Evolutionary conservation across 352 stramenopile genomes (phyloP).

Genomic region (Phytophthora litchii): DNA sequence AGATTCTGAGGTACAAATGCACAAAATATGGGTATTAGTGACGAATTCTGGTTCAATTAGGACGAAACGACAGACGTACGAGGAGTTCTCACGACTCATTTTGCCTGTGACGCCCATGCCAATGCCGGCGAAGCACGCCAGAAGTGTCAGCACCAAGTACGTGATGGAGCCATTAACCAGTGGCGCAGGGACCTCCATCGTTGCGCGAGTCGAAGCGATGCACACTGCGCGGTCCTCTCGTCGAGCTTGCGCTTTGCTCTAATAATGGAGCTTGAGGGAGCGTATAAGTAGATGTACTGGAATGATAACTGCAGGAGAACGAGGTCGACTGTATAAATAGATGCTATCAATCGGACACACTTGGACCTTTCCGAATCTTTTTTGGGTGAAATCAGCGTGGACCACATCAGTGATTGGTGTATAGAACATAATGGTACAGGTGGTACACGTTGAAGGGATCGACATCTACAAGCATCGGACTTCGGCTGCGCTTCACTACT

Average conservation of each 20-base stretch:
- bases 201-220: conserved; percentile 34
- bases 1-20: conserved; percentile 57
- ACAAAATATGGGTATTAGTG: conserved; percentile 6
- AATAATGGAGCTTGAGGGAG: conserved; percentile 30
- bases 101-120: conserved; percentile 82
- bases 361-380: conserved; percentile 23
- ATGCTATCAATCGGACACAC: conserved; percentile 1
- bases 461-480: no score
- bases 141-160: conserved; percentile 87
- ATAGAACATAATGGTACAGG: no score
- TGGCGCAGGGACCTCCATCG: conserved; percentile 79
- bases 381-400: conserved; percentile 7
- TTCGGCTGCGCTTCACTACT: no score
- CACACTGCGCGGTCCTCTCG: conserved; percentile 21
- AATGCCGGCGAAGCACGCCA: conserved; percentile 79
- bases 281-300: conserved; percentile 2
- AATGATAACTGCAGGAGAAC: conserved; percentile 6
- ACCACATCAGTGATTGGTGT: not conserved
- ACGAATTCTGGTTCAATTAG: not conserved
- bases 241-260: conserved; percentile 12
- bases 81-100: conserved; percentile 85
- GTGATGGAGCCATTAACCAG: conserved; percentile 85
- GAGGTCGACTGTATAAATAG: conserved; percentile 9
- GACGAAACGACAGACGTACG: conserved; percentile 57
- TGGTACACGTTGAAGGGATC: no score